Conservation (phyloP, 441 rosid genomes). For the Rhodomyrtus psidioides region DNA sequence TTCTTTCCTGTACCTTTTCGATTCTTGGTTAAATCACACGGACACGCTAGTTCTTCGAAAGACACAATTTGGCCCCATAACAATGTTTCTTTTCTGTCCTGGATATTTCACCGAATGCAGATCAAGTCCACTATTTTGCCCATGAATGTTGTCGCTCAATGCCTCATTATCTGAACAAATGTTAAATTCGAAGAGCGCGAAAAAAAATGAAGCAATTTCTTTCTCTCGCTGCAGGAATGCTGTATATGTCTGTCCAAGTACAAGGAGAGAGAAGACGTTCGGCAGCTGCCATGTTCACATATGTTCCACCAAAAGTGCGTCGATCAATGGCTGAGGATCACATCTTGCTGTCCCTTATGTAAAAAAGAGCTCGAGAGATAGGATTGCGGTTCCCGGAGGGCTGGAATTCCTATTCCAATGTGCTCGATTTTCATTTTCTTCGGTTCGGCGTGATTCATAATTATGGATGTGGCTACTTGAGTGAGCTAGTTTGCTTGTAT, state of each 20-base stretch:
- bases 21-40: not conserved
- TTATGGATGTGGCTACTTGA: conserved; percentile 25
- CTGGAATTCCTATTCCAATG: not conserved
- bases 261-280: conserved; percentile 81
- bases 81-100: not conserved
- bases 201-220: not conserved
- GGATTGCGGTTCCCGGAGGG: not conserved
- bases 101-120: not conserved
- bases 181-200: not conserved
- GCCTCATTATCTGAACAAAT: not conserved
- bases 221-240: conserved; percentile 49
- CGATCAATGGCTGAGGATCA: conserved; percentile 93
- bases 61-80: not conserved
- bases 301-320: conserved; percentile 82
- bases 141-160: not conserved
- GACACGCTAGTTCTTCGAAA: not conserved
- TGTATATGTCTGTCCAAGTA: conserved; percentile 86
- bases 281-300: conserved; percentile 82
- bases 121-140: not conserved
- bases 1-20: not conserved
- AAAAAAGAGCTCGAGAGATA: conserved; percentile 77
- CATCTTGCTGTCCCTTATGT: conserved; percentile 94
- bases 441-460: conserved; percentile 5
- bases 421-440: not conserved
- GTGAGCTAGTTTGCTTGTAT: conserved; percentile 38